These are phyloP conservation scores for Sclerotinia sclerotiorum DNA, from an alignment of 2,329 filamentous ascomycete genomes.

Conservation along the genomic window DNA sequence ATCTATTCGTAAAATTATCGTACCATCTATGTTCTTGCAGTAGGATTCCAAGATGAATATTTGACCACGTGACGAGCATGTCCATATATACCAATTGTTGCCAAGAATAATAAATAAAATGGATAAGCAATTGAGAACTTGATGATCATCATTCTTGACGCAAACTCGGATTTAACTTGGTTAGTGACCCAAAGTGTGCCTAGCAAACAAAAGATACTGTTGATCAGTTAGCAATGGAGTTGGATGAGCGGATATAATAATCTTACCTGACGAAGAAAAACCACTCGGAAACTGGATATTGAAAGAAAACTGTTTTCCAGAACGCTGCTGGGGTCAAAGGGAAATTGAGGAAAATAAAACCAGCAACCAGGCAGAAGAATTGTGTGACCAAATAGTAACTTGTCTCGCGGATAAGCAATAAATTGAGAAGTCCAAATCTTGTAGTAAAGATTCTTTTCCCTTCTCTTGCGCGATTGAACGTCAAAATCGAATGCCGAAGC, in stretches of 20 bases:
- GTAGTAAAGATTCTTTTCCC: constrained; percentile 42
- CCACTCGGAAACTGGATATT: constrained; percentile 50
- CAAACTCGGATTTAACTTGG: constrained; percentile 48
- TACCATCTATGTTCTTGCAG: constrained; percentile 32
- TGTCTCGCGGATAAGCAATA: constrained; percentile 48
- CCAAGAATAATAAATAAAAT: constrained; percentile 41
- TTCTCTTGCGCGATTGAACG: constrained; percentile 44
- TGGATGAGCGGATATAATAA: background rate
- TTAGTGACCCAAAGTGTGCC: constrained; percentile 49
- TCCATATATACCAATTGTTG: constrained; percentile 20
- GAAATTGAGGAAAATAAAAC: constrained; percentile 48
- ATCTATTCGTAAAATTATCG: background rate
- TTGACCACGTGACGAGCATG: constrained; percentile 34
- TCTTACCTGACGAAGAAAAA: constrained; percentile 47
- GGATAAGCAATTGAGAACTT: constrained; percentile 48
- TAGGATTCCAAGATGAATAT: constrained; percentile 51
- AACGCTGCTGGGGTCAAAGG: constrained; percentile 44
- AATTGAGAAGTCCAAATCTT: constrained; percentile 47
- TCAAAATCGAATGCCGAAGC: constrained; percentile 43
- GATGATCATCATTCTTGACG: constrained; percentile 44
- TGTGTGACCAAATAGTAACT: constrained; percentile 51
- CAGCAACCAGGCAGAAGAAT: constrained; percentile 48
- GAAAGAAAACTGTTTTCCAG: constrained; percentile 48
- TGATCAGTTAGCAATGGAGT: background rate
- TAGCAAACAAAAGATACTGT: constrained; percentile 45